Evolutionary conservation across 2,329 filamentous ascomycete genomes (phyloP).

Genomic region (Myriosclerotinia scirpicola): DNA sequence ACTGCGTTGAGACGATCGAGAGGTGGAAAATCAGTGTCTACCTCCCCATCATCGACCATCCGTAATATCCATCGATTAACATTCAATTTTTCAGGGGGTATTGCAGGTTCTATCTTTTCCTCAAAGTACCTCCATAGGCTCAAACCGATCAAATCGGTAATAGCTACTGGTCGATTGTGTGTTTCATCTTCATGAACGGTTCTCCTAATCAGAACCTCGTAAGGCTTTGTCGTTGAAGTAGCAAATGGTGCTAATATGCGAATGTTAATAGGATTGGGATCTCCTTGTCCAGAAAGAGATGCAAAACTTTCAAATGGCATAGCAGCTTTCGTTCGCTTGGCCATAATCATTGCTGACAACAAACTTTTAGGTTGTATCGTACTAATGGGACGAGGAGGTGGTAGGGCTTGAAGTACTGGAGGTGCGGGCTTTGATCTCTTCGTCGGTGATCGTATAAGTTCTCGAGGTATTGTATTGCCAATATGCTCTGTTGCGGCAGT

Average conservation of each 20-base stretch:
- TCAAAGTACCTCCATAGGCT: constrained; percentile 76
- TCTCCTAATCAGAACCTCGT: constrained; percentile 70
- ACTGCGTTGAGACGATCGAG: constrained; percentile 72
- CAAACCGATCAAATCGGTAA: constrained; percentile 79
- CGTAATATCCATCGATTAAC: constrained; percentile 81
- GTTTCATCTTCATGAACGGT: constrained; percentile 67
- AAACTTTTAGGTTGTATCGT: constrained; percentile 69
- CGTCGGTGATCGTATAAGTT: constrained; percentile 61
- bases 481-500: constrained; percentile 57
- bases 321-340: constrained; percentile 66
- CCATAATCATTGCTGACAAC: constrained; percentile 69
- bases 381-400: constrained; percentile 68
- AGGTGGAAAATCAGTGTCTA: constrained; percentile 82
- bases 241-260: constrained; percentile 77
- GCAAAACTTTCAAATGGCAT: constrained; percentile 78
- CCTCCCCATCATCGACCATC: constrained; percentile 82
- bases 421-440: constrained; percentile 60
- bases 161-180: constrained; percentile 62
- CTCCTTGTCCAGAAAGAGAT: constrained; percentile 73
- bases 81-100: constrained; percentile 66
- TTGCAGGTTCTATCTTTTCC: constrained; percentile 68
- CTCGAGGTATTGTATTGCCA: constrained; percentile 62
- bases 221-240: constrained; percentile 60
- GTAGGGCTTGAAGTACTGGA: constrained; percentile 62
- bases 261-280: constrained; percentile 72